A percentile compares a stretch with the other conserved stretches of the same genome.
These are phyloP conservation scores for Thymus mandschuricus DNA, from an alignment of 257 asterid genomes.

Conservation along the genomic window DNA sequence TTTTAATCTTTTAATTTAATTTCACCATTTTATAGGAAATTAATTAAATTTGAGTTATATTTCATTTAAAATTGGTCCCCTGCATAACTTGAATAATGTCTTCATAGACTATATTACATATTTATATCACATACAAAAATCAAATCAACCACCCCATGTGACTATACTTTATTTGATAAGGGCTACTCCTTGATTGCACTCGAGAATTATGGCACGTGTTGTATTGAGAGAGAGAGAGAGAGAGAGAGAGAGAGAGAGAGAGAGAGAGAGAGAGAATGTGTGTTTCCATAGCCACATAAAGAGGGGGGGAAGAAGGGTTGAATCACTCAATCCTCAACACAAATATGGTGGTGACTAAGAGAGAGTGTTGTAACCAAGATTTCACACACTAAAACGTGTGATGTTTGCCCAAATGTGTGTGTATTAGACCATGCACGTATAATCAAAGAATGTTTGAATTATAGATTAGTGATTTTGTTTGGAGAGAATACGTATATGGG, in stretches of 20 bases:
- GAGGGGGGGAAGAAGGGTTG: too few species aligned
- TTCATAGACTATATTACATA: too few species aligned
- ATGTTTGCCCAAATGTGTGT: neutral
- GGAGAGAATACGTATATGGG: neutral
- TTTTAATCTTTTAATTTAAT: too few species aligned
- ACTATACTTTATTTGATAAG: slow-evolving; percentile 1
- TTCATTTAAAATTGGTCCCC: too few species aligned
- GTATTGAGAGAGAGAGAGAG: neutral
- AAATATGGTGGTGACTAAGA: neutral
- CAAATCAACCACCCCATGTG: neutral
- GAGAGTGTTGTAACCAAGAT: neutral
- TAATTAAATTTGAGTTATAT: too few species aligned
- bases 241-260: too few species aligned
- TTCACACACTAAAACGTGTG: neutral
- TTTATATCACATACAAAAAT: too few species aligned
- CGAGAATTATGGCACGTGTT: neutral
- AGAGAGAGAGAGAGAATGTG: neutral
- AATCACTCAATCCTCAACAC: neutral
- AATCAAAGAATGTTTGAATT: neutral
- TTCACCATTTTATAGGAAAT: too few species aligned
- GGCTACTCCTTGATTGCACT: neutral
- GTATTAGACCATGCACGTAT: neutral
- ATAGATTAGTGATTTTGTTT: neutral
- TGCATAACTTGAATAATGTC: too few species aligned
- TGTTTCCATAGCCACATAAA: neutral